Conservation (phyloP, 1,284 basidiomycete genomes). For the Apiotrichum akiyoshidainum region DNA sequence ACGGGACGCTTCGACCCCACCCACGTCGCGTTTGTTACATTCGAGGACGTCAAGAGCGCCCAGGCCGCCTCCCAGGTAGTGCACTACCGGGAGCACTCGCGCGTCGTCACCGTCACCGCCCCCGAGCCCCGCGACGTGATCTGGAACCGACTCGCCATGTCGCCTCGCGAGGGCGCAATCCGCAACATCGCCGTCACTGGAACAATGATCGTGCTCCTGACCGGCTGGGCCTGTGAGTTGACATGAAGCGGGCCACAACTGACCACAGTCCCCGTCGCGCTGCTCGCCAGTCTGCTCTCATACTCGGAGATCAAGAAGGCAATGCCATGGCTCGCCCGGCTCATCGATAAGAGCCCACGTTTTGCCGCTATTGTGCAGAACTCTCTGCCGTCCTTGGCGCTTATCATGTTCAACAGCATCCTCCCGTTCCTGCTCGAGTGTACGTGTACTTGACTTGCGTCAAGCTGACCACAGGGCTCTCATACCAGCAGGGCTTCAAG, state of each 20-base stretch:
- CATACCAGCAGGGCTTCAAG: slow-evolving; percentile 81
- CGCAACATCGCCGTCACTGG: slow-evolving; percentile 68
- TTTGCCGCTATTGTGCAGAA: slow-evolving; percentile 87
- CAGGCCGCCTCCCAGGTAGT: slow-evolving; percentile 88
- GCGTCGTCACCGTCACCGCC: slow-evolving; percentile 68
- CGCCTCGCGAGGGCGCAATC: slow-evolving; percentile 58
- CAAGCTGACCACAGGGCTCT: slow-evolving; percentile 59
- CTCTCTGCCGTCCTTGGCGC: slow-evolving; percentile 81
- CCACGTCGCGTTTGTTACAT: slow-evolving; percentile 90
- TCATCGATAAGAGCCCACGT: slow-evolving; percentile 76
- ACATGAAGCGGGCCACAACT: background rate
- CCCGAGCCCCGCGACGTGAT: slow-evolving; percentile 95
- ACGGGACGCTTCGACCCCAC: slow-evolving; percentile 68
- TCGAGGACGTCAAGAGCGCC: slow-evolving; percentile 87
- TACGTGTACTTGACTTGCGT: slow-evolving; percentile 36
- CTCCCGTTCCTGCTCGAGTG: slow-evolving; percentile 88
- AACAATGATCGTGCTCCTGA: slow-evolving; percentile 66
- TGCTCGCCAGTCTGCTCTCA: slow-evolving; percentile 77
- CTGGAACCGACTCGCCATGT: slow-evolving; percentile 81
- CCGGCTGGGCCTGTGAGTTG: slow-evolving; percentile 66
- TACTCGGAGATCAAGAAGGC: slow-evolving; percentile 88
- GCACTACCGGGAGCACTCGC: slow-evolving; percentile 66
- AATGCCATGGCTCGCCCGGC: slow-evolving; percentile 70
- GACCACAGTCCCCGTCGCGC: slow-evolving; percentile 67
- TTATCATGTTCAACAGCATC: slow-evolving; percentile 84